These are phyloP conservation scores for Vitis rupestris DNA, from an alignment of 164 flowering plant genomes.

Conservation along the genomic window DNA sequence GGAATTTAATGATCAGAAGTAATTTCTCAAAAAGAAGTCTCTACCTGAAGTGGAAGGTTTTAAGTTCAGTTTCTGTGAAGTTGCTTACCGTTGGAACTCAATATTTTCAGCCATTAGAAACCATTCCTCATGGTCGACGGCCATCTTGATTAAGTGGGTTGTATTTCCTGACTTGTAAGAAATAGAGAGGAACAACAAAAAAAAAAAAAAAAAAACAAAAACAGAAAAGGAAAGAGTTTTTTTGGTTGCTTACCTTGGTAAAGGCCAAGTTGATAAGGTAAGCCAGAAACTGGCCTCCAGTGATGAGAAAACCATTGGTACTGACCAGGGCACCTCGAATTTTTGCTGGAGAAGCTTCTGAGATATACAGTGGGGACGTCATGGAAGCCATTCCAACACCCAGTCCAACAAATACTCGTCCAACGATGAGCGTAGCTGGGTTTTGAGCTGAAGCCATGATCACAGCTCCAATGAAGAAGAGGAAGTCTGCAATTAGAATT, in stretches of 20 bases:
- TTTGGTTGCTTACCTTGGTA: conserved; percentile 38
- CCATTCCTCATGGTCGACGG: no score
- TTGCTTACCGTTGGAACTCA: no score
- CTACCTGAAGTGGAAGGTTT: no score
- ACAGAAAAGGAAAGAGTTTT: neutral
- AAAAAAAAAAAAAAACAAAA: conserved; percentile 1
- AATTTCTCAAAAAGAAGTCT: no score
- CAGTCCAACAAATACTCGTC: conserved; percentile 55
- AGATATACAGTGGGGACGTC: conserved; percentile 68
- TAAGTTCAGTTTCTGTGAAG: no score
- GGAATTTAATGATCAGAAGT: no score
- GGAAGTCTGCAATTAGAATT: conserved; percentile 49
- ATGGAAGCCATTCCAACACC: conserved; percentile 79
- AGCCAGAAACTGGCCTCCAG: conserved; percentile 80
- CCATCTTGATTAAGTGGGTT: no score
- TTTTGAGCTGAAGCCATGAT: conserved; percentile 58
- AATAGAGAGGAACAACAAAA: neutral
- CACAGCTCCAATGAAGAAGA: conserved; percentile 60
- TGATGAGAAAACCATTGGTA: conserved; percentile 63
- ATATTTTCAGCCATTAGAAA: no score
- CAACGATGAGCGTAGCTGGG: conserved; percentile 48
- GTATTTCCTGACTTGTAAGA: no score
- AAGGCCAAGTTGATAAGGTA: conserved; percentile 70
- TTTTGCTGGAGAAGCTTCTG: conserved; percentile 64
- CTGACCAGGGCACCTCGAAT: conserved; percentile 67